Evolutionary conservation across 2,329 filamentous ascomycete species (phyloP).

Genomic region (Furcasterigmium furcatum): DNA sequence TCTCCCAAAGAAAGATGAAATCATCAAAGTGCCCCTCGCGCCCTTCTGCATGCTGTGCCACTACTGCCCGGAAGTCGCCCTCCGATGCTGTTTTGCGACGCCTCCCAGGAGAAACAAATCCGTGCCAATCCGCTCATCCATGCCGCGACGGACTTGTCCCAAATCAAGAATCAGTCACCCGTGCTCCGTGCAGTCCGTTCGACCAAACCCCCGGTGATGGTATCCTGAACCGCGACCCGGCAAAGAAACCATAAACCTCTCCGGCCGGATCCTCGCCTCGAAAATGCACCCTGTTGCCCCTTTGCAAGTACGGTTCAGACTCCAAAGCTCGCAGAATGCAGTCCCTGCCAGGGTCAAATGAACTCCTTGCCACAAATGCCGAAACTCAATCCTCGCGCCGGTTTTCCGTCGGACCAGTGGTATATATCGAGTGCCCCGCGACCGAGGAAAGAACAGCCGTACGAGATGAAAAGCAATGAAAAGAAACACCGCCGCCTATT

Average conservation of each 20-base stretch:
- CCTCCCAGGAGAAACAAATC: neutral
- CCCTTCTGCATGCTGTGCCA: constrained; percentile 1
- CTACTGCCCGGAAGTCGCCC: neutral
- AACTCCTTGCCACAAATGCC: constrained; percentile 13
- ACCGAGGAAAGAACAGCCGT: constrained; percentile 9
- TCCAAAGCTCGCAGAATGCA: constrained; percentile 12
- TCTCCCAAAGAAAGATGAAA: neutral
- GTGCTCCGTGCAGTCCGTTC: constrained; percentile 1
- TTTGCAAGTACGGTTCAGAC: constrained; percentile 11
- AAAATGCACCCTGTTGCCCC: constrained; percentile 10
- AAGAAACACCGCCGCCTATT: neutral
- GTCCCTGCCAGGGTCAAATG: constrained; percentile 9
- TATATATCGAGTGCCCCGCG: constrained; percentile 13
- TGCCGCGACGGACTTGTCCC: neutral
- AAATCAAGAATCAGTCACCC: neutral
- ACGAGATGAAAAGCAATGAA: constrained; percentile 10
- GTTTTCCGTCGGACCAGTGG: constrained; percentile 11
- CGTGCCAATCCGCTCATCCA: neutral
- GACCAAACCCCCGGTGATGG: neutral
- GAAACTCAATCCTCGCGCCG: constrained; percentile 11
- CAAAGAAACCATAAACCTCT: too few species aligned
- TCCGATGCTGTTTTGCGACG: constrained; percentile 1
- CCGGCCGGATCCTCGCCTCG: neutral
- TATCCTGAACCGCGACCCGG: constrained; percentile 2
- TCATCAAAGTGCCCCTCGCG: neutral